Conservation (phyloP, 768 basidiomycete genomes). For the Tephrocybe rancida region DNA sequence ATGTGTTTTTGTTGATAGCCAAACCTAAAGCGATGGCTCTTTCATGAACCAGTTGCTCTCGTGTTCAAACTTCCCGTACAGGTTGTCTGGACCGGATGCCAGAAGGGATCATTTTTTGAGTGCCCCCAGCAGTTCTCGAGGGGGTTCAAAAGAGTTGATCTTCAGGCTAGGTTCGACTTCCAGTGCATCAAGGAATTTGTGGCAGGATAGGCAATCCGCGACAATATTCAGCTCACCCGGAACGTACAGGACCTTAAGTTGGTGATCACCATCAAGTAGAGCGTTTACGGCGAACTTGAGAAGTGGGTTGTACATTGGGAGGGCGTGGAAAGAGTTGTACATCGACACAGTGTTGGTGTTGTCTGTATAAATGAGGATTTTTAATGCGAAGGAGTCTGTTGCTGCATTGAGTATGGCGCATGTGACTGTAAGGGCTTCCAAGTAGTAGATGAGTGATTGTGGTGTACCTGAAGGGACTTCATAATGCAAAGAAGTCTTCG, state of each 20-base stretch:
- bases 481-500: background rate
- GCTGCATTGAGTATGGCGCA: background rate
- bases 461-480: background rate
- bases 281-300: constrained; percentile 17
- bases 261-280: constrained; percentile 1
- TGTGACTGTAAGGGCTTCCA: background rate
- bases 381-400: background rate
- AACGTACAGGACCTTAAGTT: constrained; percentile 19
- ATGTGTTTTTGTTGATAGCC: too few species aligned
- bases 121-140: background rate
- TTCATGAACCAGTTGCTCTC: constrained; percentile 29
- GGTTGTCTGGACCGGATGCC: constrained; percentile 30
- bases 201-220: constrained; percentile 19
- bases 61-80: constrained; percentile 28
- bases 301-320: constrained; percentile 25
- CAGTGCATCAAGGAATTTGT: too few species aligned
- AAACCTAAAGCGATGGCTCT: constrained; percentile 15
- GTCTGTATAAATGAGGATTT: constrained; percentile 27
- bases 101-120: constrained; percentile 22
- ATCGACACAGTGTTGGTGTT: constrained; percentile 34
- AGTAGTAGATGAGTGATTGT: background rate
- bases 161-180: background rate
- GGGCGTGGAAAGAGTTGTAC: constrained; percentile 27
- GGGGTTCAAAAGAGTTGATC: constrained; percentile 9
- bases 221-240: constrained; percentile 15